These are phyloP conservation scores for Cronartium ribicola DNA, from an alignment of 1,284 basidiomycete species.

Conservation along the genomic window DNA sequence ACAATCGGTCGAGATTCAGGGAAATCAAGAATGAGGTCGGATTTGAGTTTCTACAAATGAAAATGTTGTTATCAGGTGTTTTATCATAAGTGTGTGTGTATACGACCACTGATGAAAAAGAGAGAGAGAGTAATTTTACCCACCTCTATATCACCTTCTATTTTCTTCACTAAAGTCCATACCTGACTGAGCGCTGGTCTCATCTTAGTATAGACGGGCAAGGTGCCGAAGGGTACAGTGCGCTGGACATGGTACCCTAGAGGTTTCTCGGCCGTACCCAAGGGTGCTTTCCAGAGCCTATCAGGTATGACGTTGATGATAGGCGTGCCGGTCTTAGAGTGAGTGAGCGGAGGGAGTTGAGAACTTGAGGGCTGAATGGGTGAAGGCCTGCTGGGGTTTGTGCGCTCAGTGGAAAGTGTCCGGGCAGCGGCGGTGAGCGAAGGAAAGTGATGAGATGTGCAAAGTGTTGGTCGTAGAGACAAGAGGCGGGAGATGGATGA, in stretches of 20 bases:
- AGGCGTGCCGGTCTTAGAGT: too few relatives aligned
- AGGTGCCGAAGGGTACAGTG: conserved; percentile 23
- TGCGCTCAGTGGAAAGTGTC: too few relatives aligned
- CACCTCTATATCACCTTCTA: conserved; percentile 35
- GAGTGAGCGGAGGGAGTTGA: too few relatives aligned
- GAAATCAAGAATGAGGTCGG: conserved; percentile 28
- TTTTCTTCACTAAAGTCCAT: conserved; percentile 27
- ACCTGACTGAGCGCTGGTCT: conserved; percentile 34
- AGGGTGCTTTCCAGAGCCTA: conserved; percentile 31
- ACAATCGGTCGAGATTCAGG: conserved; percentile 20
- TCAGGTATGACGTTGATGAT: conserved; percentile 15
- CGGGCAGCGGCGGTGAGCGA: too few relatives aligned
- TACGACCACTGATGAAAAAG: neutral
- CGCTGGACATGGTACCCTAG: conserved; percentile 7
- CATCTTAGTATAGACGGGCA: conserved; percentile 34
- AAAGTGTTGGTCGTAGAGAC: too few relatives aligned
- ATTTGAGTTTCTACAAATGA: conserved; percentile 22
- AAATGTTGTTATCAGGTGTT: too few relatives aligned
- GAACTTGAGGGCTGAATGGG: too few relatives aligned
- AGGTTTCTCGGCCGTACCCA: conserved; percentile 5
- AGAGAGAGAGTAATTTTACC: neutral
- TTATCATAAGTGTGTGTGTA: neutral
- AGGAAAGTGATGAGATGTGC: too few relatives aligned
- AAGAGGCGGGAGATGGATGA: too few relatives aligned
- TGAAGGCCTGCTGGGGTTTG: too few relatives aligned